phyloP scores from a whole-genome alignment of 2,329 filamentous ascomycete genomes.

The Tolypocladium nubicola region DNA sequence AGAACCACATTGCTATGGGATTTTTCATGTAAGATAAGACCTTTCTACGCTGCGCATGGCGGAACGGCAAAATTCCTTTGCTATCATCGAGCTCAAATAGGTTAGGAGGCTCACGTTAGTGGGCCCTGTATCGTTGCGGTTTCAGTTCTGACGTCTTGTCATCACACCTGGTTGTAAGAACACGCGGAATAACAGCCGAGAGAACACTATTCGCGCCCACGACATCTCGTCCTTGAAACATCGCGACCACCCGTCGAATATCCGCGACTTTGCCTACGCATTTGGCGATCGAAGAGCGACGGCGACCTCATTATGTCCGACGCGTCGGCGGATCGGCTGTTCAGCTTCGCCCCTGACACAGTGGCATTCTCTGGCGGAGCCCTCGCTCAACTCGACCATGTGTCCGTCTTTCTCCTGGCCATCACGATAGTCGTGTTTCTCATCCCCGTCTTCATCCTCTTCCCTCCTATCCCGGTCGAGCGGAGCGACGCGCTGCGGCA shows the following conservation, averaged over 20 bases:
- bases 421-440: slow-evolving; percentile 39
- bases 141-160: background rate
- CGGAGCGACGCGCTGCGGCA: slow-evolving; percentile 42
- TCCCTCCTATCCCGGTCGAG: slow-evolving; percentile 42
- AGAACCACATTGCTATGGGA: fast-evolving
- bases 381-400: slow-evolving; percentile 15
- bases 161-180: background rate
- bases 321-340: background rate
- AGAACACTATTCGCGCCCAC: background rate
- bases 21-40: background rate
- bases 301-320: background rate
- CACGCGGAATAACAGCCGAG: background rate
- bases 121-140: background rate
- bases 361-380: slow-evolving; percentile 10
- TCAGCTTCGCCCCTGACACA: slow-evolving; percentile 5
- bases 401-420: slow-evolving; percentile 27
- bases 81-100: background rate
- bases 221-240: no score
- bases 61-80: background rate
- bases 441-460: slow-evolving; percentile 41
- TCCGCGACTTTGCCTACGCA: background rate
- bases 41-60: background rate
- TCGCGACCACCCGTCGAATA: background rate
- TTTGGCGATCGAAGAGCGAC: background rate
- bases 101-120: background rate